Conservation (phyloP, 2,329 filamentous ascomycete genomes). For the Corynespora cassiicola region DNA sequence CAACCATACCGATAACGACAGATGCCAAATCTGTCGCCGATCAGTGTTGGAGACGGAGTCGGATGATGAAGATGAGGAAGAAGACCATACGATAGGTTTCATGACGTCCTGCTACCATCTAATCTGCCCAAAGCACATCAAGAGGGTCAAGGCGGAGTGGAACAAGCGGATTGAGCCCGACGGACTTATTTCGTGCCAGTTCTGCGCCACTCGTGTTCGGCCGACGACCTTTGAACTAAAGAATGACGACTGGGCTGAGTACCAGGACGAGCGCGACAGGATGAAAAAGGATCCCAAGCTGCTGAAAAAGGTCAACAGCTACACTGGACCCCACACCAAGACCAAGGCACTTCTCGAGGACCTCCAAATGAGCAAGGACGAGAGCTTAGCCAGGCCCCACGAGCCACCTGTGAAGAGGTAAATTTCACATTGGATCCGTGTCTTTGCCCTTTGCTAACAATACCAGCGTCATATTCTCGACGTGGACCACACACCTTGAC, state of each 20-base stretch:
- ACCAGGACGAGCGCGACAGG: conserved; percentile 63
- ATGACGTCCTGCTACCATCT: conserved; percentile 90
- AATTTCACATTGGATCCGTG: neutral
- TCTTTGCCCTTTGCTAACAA: conserved; percentile 11
- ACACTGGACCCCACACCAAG: conserved; percentile 90
- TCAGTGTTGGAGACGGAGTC: conserved; percentile 46
- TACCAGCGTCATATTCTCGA: conserved; percentile 82
- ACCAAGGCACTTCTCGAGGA: conserved; percentile 82
- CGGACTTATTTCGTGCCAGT: conserved; percentile 66
- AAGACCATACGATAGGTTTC: conserved; percentile 69
- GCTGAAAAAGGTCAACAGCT: conserved; percentile 69
- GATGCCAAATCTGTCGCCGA: conserved; percentile 73
- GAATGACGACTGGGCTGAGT: conserved; percentile 59
- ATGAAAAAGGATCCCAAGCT: conserved; percentile 60
- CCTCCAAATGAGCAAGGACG: conserved; percentile 68
- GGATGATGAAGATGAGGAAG: conserved; percentile 58
- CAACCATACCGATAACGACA: conserved; percentile 78
- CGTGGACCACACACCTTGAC: conserved; percentile 95
- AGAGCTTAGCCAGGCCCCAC: conserved; percentile 66
- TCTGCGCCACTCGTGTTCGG: conserved; percentile 70
- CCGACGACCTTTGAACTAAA: conserved; percentile 73
- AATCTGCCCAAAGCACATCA: conserved; percentile 77
- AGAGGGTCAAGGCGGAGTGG: conserved; percentile 63
- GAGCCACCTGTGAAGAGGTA: conserved; percentile 79
- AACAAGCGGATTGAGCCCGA: conserved; percentile 49